Percentiles rank a stretch among this genome's conserved stretches.
Evolutionary conservation across 192 early-diverging fungal genomes (phyloP).

Genomic region (Coemansia asiatica): DNA sequence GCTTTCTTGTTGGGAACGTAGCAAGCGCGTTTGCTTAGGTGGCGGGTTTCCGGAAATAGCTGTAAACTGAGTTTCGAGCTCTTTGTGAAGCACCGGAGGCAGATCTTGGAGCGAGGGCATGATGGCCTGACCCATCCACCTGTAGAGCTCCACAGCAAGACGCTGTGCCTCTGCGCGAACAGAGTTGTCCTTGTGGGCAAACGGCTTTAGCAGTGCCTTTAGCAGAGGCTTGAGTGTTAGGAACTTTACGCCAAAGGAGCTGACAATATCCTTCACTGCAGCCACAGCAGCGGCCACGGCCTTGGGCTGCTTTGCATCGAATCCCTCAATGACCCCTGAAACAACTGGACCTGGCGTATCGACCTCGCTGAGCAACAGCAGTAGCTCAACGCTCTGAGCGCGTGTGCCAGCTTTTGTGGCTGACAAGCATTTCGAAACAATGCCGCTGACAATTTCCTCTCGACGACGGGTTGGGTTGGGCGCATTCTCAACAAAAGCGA

Average conservation of each 20-base stretch:
- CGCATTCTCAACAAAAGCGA: slow-evolving; percentile 77
- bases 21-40: slow-evolving; percentile 63
- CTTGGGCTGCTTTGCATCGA: slow-evolving; percentile 90
- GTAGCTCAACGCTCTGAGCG: slow-evolving; percentile 70
- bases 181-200: slow-evolving; percentile 90
- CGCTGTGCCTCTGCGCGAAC: slow-evolving; percentile 83
- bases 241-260: slow-evolving; percentile 78
- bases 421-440: slow-evolving; percentile 86
- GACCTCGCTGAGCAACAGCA: slow-evolving; percentile 86
- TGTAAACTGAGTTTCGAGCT: slow-evolving; percentile 83
- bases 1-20: slow-evolving; percentile 77
- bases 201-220: slow-evolving; percentile 84
- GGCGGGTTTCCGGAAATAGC: slow-evolving; percentile 63
- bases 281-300: slow-evolving; percentile 73
- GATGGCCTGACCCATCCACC: slow-evolving; percentile 88
- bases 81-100: slow-evolving; percentile 94
- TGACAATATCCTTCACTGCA: slow-evolving; percentile 63
- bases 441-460: slow-evolving; percentile 66
- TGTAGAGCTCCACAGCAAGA: slow-evolving; percentile 84
- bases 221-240: slow-evolving; percentile 81
- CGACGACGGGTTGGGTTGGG: slow-evolving; percentile 73
- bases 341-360: slow-evolving; percentile 84
- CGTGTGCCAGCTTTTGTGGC: slow-evolving; percentile 81
- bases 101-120: slow-evolving; percentile 75
- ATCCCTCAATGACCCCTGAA: slow-evolving; percentile 70